Base-by-base conservation (phyloP, 345 rosid genomes). In the Ceriops decandra region DNA sequence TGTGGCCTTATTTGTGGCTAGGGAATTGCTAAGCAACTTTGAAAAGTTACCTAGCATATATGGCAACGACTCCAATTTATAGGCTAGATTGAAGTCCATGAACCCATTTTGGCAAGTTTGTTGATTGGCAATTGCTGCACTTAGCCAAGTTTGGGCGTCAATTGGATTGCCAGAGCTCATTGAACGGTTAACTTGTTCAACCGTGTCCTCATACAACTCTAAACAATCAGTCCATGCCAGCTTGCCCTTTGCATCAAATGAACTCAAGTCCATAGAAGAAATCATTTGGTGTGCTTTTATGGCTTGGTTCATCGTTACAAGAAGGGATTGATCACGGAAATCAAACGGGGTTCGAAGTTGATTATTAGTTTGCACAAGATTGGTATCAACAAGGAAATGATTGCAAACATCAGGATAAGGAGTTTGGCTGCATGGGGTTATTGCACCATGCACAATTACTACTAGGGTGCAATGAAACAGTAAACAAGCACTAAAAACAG, bases 31-130 rank as follows among this genome's bases (percentile, higher is more conserved):
- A 9, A 93, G 67, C 72, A 89, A 79, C 78, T 77, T 83, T 7
- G 98, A 82, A 49, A 90, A 82, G 73, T 87, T 83, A 35, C 73
- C 36, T 15, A 87, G 72, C 79, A 68, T 57, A 6, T 51, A 33
- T 9, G 95, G 85, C 2, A 81, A 71, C 15, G 63, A 74, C 66
- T 83, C 63, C 11, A 88, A 67, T 52, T 75, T 49, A 38, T 84
- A 70, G 49, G 70, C 60, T 33, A 82, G 52, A 28, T 87, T 77
- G 22, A 85, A 81, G 51, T 93, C 98, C 22, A 49, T 59, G 63
- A 93, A 89, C 9, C 97, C 97, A 66, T 83, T 86, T 77, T 65
- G 69, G 79, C 98, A 93, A 0, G 96, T 89, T 49, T 83, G 82
- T 54, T 86, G 88, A 58, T 87, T 90, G 46, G 98, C 83, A 47